Evolutionary conservation across 441 rosid species (phyloP), one percentile per base, ranked within the genome.

Genomic region (Breynia disticha): DNA sequence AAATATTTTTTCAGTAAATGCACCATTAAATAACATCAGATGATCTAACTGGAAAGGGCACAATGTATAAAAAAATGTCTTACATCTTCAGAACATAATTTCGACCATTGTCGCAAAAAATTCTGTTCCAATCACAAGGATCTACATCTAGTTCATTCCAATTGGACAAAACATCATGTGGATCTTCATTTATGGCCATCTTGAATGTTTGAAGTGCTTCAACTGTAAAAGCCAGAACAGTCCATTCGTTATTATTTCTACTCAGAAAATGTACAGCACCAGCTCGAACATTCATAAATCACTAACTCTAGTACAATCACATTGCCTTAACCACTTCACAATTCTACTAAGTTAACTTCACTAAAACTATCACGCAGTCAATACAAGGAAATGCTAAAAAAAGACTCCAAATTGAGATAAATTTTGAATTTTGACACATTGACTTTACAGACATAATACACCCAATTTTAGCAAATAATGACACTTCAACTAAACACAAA

Each of bases 161-260:
- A 65, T 72, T 81, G 50, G 95, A 80, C 67, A 84, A 72, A 72
- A 83, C 82, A 66, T 72, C 48, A 58, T 50, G 70, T 19, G 96
- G 95, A 75, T 93, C 97, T 57, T 89, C 97, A 69, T 70, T 80
- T 62, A 84, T 80, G 42, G 81, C 90, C 79, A 86, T 95, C 79
- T 83, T 93, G 73, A 93, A 89, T 59, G 80, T 63, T 37, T 49
- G 70, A 41, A 93, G 85, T 8, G 87, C 93, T 77, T 47, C 69
- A 79, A 69, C 99, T 94, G 62, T 15, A 50, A 50, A 50, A 78
- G 48, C 14, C 49, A 56, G 19, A 64, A 22, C 16, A 46, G 19
- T 54, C 54, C 32, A 59, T 49, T 67, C n/a, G n/a, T n/a, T n/a
- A n/a, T n/a, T n/a, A n/a, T n/a, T 9, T 11, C 45, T 11, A 41